Conservation (phyloP, 2,329 filamentous ascomycete species). For the Pyrenochaeta sp. region DNA sequence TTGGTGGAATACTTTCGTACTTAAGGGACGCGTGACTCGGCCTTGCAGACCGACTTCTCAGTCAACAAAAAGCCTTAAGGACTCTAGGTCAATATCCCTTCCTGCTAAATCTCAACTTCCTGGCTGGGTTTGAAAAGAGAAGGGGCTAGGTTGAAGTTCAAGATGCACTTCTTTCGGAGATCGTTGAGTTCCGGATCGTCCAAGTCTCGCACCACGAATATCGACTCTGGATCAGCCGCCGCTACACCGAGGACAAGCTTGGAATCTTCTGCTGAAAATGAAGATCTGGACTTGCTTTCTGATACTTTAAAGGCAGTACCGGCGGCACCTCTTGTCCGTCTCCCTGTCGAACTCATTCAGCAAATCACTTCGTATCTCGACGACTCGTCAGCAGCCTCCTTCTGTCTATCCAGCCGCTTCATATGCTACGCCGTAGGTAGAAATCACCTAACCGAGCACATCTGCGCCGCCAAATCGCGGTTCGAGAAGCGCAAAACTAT, state of each 20-base stretch:
- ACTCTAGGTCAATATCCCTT: too few relatives aligned
- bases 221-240: conserved; percentile 9
- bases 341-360: conserved; percentile 42
- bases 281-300: conserved; percentile 12
- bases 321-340: conserved; percentile 24
- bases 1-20: too few relatives aligned
- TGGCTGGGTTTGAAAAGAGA: too few relatives aligned
- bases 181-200: conserved; percentile 21
- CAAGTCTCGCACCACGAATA: conserved; percentile 9
- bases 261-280: conserved; percentile 10
- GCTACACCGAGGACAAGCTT: conserved; percentile 22
- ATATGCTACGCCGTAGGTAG: conserved; percentile 41
- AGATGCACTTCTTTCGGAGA: conserved; percentile 19
- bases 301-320: conserved; percentile 14
- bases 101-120: too few relatives aligned
- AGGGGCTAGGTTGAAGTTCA: conserved; percentile 3
- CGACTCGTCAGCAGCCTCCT: conserved; percentile 27
- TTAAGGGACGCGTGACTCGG: too few relatives aligned
- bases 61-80: too few relatives aligned
- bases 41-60: too few relatives aligned
- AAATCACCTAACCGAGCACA: conserved; percentile 20
- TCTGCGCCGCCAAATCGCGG: conserved; percentile 19
- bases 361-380: conserved; percentile 36
- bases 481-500: conserved; percentile 32
- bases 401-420: conserved; percentile 35